Evolutionary conservation across 257 asterid genomes (phyloP).

Genomic region (Eucommia ulmoides): DNA sequence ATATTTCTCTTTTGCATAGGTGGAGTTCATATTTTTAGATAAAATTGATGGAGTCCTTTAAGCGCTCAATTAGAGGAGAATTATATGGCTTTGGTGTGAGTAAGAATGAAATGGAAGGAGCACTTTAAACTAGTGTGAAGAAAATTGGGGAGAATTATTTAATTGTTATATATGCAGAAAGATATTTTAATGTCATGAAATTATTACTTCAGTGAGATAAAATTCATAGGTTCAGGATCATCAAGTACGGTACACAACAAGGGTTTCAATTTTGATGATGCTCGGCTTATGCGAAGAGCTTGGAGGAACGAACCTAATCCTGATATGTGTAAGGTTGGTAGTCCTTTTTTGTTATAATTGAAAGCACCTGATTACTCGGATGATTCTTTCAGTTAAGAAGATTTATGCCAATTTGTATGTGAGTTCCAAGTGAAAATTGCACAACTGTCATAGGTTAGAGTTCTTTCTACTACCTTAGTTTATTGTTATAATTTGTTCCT

Average conservation of each 20-base stretch:
- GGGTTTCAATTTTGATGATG: conserved; percentile 94
- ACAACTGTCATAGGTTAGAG: too few species aligned
- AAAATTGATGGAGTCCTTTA: conserved; percentile 98
- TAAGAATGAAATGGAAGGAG: conserved; percentile 86
- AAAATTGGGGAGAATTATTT: conserved; percentile 61
- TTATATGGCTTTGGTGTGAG: conserved; percentile 89
- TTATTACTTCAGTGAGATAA: conserved; percentile 8
- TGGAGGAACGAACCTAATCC: conserved; percentile 97
- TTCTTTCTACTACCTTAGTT: too few species aligned
- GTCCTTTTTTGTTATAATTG: too few species aligned
- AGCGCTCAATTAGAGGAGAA: conserved; percentile 96
- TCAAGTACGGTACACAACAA: conserved; percentile 53
- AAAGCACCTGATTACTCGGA: too few species aligned
- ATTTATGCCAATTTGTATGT: too few species aligned
- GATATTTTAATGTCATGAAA: neutral
- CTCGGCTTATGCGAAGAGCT: conserved; percentile 88
- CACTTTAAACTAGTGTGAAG: conserved; percentile 69
- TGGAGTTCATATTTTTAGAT: conserved; percentile 96
- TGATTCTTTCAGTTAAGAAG: too few species aligned
- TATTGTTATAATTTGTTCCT: too few species aligned
- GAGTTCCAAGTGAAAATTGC: too few species aligned
- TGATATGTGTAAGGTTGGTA: conserved; percentile 90
- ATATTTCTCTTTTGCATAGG: conserved; percentile 42
- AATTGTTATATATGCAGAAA: conserved; percentile 9
- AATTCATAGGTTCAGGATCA: conserved; percentile 39